Base-by-base conservation (phyloP, 2,329 filamentous ascomycete genomes). In the Alternaria triticimaculans region DNA sequence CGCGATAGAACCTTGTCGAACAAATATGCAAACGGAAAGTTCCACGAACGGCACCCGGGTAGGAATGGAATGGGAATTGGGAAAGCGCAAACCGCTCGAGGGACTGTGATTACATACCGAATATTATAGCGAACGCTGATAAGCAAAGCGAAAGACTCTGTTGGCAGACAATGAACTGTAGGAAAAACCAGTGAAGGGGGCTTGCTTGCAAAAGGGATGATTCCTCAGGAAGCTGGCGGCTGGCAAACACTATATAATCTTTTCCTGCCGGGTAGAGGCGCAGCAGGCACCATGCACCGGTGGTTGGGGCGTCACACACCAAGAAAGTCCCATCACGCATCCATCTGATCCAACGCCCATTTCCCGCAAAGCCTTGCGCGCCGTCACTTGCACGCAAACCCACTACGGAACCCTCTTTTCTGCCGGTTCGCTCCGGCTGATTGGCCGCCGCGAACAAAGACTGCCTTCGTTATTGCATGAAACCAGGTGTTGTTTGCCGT, bases 221-320 rank as follows among this genome's bases (percentile, higher is more conserved):
- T 33, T 58, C 51, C 45, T 37, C 51, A 46, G 41, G 20, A 55
- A 23, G 23, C 14, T n/a, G 55, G 57, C 53, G 58, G 62, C 49
- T 54, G 46, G 59, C 56, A 66, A 65, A 62, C 58, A 57, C 60
- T 67, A 70, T 70, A 70, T 64, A 66, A 55, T 55, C 26, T 41
- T 14, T 21, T 21, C n/a, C 25, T 55, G 49, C 14, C 51, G 37
- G 25, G 30, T 48, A 48, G 61, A 64, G 63, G 68, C 68, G 57
- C 68, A 65, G 68, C 62, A 58, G 61, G 60, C 41, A 33, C 37
- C 49, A 41, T 21, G 49, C 49, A 53, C 49, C 57, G 58, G 66
- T 57, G 64, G 66, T 64, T 69, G 64, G 66, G 60, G 50, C 51
- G 65, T 59, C 53, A 54, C 64, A 64, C 61, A 33, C 48, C 21